Evolutionary conservation across 148 eudicot genomes (phyloP), one percentile per base, ranked within the genome.

Genomic region (Beta vulgaris): DNA sequence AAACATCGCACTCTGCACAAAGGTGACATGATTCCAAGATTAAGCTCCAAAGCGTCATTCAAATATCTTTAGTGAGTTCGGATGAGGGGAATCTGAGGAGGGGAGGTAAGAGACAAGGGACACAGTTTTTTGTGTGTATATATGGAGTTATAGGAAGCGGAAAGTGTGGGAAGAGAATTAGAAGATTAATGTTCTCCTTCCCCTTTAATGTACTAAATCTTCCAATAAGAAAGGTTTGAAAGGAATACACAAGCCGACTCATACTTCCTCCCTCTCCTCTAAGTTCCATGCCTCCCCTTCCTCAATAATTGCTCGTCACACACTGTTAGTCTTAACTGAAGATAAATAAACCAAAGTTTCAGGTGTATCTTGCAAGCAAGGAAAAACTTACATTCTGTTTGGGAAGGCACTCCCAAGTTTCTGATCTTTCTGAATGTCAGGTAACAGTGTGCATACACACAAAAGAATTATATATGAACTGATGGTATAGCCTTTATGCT

Each of bases 1-100:
- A 42, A 51, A 28, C 78, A 63, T 21, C 66, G 39, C 58, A 72
- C 62, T 74, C 82, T 80, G 82, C 82, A 75, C 69, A 75, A 70
- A 60, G 43, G 9, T 19, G 19, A 80, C 48, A 34, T 9, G 31
- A 32, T 51, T 51, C 32, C 31, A 69, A 26, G 46, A 36, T 58
- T 18, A 8, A 34, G 40, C 21, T 8, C 21, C 16, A 58, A 16
- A 68, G 28, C 19, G 16, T 36, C 14, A 28, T 7, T 32, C 13
- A 26, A 26, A 18, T 25, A 15, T 36, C 40, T 12, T 61, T 36
- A n/a, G 40, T 21, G 42, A 21, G 69, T 19, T 65, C 13, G 0
- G 13, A 66, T 25, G 19, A 39, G 12, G 66, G 28, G 5, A 25
- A 23, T 1, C 10, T 23, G 23, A n/a, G 49, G 49, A 21, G 2